Conservation (phyloP, 768 basidiomycete genomes). For the Calocera cornea region DNA sequence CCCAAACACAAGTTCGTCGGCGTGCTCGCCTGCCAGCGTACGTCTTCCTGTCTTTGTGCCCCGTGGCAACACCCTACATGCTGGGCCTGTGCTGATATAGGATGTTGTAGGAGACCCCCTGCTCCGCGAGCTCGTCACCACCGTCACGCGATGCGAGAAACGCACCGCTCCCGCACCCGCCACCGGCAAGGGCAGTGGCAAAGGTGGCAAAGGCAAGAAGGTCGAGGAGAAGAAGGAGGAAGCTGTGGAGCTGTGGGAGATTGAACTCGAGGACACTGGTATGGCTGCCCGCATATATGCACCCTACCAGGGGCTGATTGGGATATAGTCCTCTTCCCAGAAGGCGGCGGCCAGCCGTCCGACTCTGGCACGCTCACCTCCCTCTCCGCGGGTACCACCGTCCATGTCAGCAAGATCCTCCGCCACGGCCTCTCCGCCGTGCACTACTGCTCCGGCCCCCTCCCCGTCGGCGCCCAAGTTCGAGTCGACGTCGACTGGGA, state of each 20-base stretch:
- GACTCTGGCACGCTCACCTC: conserved; percentile 49
- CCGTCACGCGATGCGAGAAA: conserved; percentile 37
- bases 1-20: conserved; percentile 34
- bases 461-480: conserved; percentile 38
- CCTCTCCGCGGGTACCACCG: conserved; percentile 32
- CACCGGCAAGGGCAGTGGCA: conserved; percentile 18
- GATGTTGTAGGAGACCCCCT: conserved; percentile 50
- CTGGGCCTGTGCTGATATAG: neutral
- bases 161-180: conserved; percentile 33
- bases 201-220: conserved; percentile 34
- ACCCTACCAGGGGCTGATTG: too few species aligned
- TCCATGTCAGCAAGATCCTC: conserved; percentile 52
- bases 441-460: conserved; percentile 46
- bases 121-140: conserved; percentile 42
- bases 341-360: conserved; percentile 70
- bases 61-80: neutral
- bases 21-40: conserved; percentile 67
- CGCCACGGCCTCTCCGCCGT: conserved; percentile 60
- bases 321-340: conserved; percentile 48
- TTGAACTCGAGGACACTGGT: conserved; percentile 57
- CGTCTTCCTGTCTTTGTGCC: conserved; percentile 11
- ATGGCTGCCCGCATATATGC: neutral
- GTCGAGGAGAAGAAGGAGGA: conserved; percentile 25
- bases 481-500: conserved; percentile 48
- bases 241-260: conserved; percentile 40